Evolutionary conservation across 169 alveolate species (phyloP), one percentile per base, ranked within the genome.

Genomic region (Besnoitia besnoiti): DNA sequence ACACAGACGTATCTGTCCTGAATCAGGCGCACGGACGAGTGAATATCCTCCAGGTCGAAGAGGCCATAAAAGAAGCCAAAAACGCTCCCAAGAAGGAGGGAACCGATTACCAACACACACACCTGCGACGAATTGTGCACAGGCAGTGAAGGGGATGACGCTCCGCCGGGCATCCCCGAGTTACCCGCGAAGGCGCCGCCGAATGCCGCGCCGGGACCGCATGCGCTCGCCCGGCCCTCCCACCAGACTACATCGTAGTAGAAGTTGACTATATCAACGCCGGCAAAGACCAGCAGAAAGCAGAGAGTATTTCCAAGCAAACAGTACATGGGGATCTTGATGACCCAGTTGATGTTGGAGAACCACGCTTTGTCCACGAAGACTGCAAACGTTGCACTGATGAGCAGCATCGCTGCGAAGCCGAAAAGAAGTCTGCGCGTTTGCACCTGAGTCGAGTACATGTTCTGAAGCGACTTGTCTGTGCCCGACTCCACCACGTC

Each of bases 191-290:
- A 55, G 67, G 33, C 12, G 7, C 67, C 67, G 82, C 27, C n/a
- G 40, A 73, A 1, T n/a, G 44, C 39, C 24, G 14, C 42, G 44
- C 87, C 87, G 55, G 19, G 59, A 24, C 59, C 37, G 61, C 87
- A 21, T 14, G 87, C 33, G 27, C 24, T 35, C 7, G 40, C 87
- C 50, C 55, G 33, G 33, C 87, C 87, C 14, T 42, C 87, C 59
- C 49, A 77, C 49, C 55, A 42, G 14, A 35, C 59, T 0, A 77
- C 30, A 40, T 77, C 87, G 87, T 39, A 77, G 87, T 77, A 77
- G 87, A 77, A 77, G 87, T 77, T 77, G 87, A 77, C 87, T 14
- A 77, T 42, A 42, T 77, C 87, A 39, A 77, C 87, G 40, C 59
- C 87, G 16, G 87, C 87, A 77, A 77, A 77, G 40, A 77, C 87